Evolutionary conservation across 257 asterid species (phyloP), one percentile per base, ranked within the genome.

Genomic region (Solanum ossicruentum): DNA sequence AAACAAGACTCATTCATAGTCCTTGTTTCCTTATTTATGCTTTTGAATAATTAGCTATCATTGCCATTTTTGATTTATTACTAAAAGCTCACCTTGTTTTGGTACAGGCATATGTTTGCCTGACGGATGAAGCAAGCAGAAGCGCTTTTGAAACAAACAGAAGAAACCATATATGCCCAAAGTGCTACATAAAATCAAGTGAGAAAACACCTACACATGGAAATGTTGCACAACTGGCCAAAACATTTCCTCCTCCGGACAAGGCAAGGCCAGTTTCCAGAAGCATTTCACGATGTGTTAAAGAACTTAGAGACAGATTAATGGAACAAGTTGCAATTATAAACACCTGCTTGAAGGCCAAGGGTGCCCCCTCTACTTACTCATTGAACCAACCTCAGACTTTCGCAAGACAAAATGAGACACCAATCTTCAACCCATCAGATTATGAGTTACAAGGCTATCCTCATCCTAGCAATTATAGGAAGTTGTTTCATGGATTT

Each of bases 71-170:
- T 78, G 0, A 61, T 26, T 47, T 5, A 21, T 49, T 23, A 21
- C 36, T n/a, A n/a, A 55, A 7, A 47, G 17, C 16, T 16, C 28
- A 15, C 70, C 32, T 79, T 54, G 20, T 66, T 23, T 52, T 51
- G 66, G 83, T 82, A 39, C 90, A 95, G 98, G 98, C 98, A 54
- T 93, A 95, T 84, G 87, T 57, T n/a, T 93, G 94, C 73, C 79
- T 93, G 86, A 92, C 94, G 0, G 94, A 93, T 41, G 73, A 45
- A 39, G 85, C 86, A 69, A 89, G 88, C 79, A 90, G 92, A 87
- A 84, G 85, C 36, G 87, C 86, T 39, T 95, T 93, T 82, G 92
- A 93, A 86, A 58, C 77, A 61, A 87, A 89, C 63, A 92, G 91
- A 81, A 81, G 84, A 67, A 89, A 61, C 45, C 86, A 32, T 28